Evolutionary conservation across 1,139 yeast species (phyloP), one percentile per base, ranked within the genome.

Genomic region (Sugiyamaella japonica): DNA sequence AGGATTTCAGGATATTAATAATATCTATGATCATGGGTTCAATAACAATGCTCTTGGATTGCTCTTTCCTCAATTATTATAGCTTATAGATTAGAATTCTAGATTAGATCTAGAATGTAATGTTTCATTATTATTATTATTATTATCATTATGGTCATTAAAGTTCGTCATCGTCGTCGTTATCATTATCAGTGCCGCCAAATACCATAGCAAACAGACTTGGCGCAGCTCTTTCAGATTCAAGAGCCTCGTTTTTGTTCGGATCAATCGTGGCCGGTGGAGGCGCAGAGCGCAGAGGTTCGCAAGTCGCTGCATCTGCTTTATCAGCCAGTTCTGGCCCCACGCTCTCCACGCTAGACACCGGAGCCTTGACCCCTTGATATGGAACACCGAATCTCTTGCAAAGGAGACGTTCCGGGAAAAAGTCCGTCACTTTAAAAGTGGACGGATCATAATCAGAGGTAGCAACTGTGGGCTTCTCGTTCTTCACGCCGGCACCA

Each of bases 1-100:
- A 6, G 70, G 74, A 12, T 76, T 82, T 59, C 74, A 72, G 1
- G 84, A 82, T 17, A 63, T 89, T 53, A 73, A 69, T 39, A 89
- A 89, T 63, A 73, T 85, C 7, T 88, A 89, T 67, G 96, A 89
- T 63, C 62, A 61, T 7, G 96, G 95, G 8, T 83, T 85, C 62
- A 63, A 72, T 69, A 56, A 60, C 0, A 85, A 86, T 63, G 57
- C 82, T 8, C 66, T 58, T 39, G 75, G 76, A 40, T 64, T 80
- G 17, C 32, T 76, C 25, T 67, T 70, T 41, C 64, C 64, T 7
- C 45, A 40, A 16, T 29, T 25, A 20, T 28, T 54, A 15, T 56
- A 48, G 45, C 8, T 17, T 38, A n/a, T 37, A 17, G 15, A 9
- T 38, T 16, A 15, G 7, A 38, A 10, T 38, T 20, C 13, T 34